These are phyloP conservation scores for Athelia psychrophila DNA, from an alignment of 1,284 basidiomycete genomes.

Conservation along the genomic window DNA sequence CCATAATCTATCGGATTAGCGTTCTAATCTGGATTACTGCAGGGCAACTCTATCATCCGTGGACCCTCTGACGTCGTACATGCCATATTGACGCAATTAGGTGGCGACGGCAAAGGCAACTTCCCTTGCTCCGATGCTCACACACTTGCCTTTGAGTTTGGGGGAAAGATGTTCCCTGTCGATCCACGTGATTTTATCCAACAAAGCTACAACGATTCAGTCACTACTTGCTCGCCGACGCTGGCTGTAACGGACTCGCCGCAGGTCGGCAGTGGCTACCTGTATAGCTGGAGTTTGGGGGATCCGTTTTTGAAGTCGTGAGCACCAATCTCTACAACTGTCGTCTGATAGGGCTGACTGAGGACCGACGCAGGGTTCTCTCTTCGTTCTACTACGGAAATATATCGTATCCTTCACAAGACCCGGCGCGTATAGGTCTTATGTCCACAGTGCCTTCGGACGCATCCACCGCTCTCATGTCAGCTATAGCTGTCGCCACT, in stretches of 20 bases:
- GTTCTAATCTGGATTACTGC: background rate
- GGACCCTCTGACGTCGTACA: conserved; percentile 50
- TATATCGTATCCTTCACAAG: conserved; percentile 55
- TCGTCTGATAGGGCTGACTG: background rate
- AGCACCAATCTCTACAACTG: conserved; percentile 11
- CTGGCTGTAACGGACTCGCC: conserved; percentile 54
- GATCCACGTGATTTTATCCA: conserved; percentile 63
- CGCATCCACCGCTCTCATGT: conserved; percentile 36
- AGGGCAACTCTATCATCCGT: conserved; percentile 56
- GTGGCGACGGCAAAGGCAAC: conserved; percentile 23
- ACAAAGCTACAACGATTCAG: conserved; percentile 33
- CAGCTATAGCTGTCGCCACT: conserved; percentile 37
- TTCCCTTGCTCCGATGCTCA: conserved; percentile 49
- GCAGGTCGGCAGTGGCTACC: conserved; percentile 36
- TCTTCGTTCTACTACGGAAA: conserved; percentile 66
- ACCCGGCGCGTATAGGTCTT: conserved; percentile 69
- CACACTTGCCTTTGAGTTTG: conserved; percentile 57
- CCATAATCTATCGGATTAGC: background rate
- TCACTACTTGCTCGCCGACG: conserved; percentile 44
- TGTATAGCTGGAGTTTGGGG: conserved; percentile 55
- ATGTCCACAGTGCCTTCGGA: conserved; percentile 61
- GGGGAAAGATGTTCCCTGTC: conserved; percentile 59
- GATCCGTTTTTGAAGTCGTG: conserved; percentile 52
- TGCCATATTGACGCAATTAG: conserved; percentile 36
- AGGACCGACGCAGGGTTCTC: conserved; percentile 35